phyloP scores from a whole-genome alignment of 805 yeast genomes.

The Cyberlindnera xylosilytica region DNA sequence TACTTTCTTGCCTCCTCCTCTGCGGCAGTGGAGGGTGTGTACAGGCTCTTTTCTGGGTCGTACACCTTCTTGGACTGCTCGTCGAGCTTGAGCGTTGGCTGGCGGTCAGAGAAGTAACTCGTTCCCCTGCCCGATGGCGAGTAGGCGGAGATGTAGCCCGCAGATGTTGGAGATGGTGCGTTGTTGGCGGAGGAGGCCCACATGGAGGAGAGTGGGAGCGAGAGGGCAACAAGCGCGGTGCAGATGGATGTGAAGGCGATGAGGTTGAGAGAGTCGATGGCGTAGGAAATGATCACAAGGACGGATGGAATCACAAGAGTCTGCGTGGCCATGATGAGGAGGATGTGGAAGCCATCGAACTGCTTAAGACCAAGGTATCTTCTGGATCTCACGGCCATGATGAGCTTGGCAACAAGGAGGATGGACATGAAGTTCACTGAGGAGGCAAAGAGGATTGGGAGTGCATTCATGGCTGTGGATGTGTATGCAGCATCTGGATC shows the following conservation, averaged over 20 bases:
- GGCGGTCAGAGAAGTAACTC: constrained; percentile 18
- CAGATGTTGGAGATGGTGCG: constrained; percentile 39
- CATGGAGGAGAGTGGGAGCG: constrained; percentile 79
- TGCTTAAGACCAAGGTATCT: constrained; percentile 75
- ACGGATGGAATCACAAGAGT: constrained; percentile 77
- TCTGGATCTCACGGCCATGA: constrained; percentile 67
- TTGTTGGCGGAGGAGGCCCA: constrained; percentile 80
- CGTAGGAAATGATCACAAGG: constrained; percentile 55
- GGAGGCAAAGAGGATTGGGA: constrained; percentile 62
- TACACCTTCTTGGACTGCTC: neutral
- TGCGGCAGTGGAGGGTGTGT: constrained; percentile 33
- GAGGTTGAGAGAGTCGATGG: constrained; percentile 31
- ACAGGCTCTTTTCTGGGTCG: constrained; percentile 21
- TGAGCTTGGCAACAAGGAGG: constrained; percentile 61
- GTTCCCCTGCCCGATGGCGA: constrained; percentile 18
- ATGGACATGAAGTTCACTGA: constrained; percentile 63
- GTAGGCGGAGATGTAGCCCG: constrained; percentile 14
- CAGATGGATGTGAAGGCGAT: constrained; percentile 51
- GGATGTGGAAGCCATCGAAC: constrained; percentile 76
- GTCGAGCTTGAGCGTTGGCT: constrained; percentile 12
- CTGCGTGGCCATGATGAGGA: constrained; percentile 79
- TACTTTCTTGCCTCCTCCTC: constrained; percentile 35
- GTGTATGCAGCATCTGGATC: constrained; percentile 22
- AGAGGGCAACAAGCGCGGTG: constrained; percentile 59
- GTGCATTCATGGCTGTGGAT: constrained; percentile 46